These are phyloP conservation scores for Suillus tomentosus DNA, from an alignment of 768 basidiomycete genomes.

Conservation along the genomic window DNA sequence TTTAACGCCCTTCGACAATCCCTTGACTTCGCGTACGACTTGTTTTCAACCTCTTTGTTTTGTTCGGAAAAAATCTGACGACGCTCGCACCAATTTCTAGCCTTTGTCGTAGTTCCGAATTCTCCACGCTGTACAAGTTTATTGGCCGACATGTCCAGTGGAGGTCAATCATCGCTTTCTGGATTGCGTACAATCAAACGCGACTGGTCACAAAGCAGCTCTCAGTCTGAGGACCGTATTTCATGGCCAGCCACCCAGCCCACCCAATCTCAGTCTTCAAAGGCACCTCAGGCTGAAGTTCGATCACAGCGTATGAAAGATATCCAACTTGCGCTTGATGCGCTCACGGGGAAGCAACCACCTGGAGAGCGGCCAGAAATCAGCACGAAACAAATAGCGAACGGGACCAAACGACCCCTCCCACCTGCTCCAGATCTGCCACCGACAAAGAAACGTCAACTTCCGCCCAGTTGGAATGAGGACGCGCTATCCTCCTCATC, in stretches of 20 bases:
- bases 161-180: slow-evolving; percentile 43
- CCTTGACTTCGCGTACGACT: neutral
- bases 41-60: neutral
- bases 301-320: slow-evolving; percentile 49
- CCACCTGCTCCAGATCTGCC: slow-evolving; percentile 23
- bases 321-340: slow-evolving; percentile 58
- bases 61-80: neutral
- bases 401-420: slow-evolving; percentile 37
- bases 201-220: slow-evolving; percentile 56
- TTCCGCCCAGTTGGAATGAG: slow-evolving; percentile 53
- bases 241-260: slow-evolving; percentile 42
- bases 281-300: slow-evolving; percentile 18
- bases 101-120: neutral
- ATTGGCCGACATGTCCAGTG: slow-evolving; percentile 27
- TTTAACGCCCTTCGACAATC: neutral
- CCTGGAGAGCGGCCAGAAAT: slow-evolving; percentile 18
- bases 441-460: slow-evolving; percentile 54
- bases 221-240: slow-evolving; percentile 39
- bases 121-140: neutral
- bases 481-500: slow-evolving; percentile 40
- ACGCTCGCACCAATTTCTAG: neutral
- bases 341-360: slow-evolving; percentile 37
- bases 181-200: slow-evolving; percentile 63
- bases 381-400: slow-evolving; percentile 22
- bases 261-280: slow-evolving; percentile 18